Base-by-base conservation (phyloP, 768 basidiomycete genomes). In the Lactarius vividus region DNA sequence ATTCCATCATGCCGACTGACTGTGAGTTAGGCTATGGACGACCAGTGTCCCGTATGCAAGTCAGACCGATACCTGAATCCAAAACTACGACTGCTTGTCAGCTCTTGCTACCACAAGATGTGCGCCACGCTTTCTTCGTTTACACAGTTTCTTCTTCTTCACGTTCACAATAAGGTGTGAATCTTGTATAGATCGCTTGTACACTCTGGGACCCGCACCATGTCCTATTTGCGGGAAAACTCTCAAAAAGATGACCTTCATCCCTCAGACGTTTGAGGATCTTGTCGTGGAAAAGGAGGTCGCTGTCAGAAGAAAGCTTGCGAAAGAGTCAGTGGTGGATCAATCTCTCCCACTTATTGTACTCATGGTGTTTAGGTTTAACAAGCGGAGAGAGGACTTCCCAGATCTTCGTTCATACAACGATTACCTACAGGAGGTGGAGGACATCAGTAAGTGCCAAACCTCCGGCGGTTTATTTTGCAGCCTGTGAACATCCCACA, bases 71-170 rank as follows among this genome's bases (percentile, higher is more conserved):
- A 97, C 74, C 81, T 97, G 65, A 97, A 98, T 72, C 94, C 95
- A 26, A 96, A 96, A 73, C 80, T 99, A 39, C 86, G 96, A 52
- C 82, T 99, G 44, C 84, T 98, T 57, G 95, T 99, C 71, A 94
- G 92, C 76, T 89, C 93, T 18, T 99, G 97, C 75, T 99, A 97
- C 77, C 97, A 99, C 78, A 97, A 97, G 83, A 96, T 98, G 97
- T 95, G 70, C 67, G 81, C 69, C 59, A 55, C 64, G 35, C 57
- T 31, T 63, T 37, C 55, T 9, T 28, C 18, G 13, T 52, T 29
- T 37, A 4, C 0, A 4, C 11, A 35, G 13, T 59, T 39, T 39
- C 11, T n/a, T 29, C 23, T 53, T 26, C 5, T 35, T 16, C 15
- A 4, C 26, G 16, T 54, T 37, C 29, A 39, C 10, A 33, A 23